phyloP scores from a whole-genome alignment of 106 monocot species.

The Amphibolis antarctica region DNA sequence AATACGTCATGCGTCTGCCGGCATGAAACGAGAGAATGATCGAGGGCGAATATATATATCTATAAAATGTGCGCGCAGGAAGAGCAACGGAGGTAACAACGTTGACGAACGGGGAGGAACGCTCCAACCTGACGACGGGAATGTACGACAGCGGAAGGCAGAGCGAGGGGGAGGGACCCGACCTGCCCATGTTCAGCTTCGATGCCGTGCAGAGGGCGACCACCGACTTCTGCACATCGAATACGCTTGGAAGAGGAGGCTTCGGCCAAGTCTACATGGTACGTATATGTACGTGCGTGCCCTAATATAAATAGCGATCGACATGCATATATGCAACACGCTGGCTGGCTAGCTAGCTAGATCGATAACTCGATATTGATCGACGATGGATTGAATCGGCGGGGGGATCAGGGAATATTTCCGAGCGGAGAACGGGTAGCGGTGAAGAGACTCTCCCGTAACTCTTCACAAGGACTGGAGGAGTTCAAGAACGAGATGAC shows the following conservation, averaged over 20 bases:
- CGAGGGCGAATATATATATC: too few species aligned
- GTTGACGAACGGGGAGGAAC: too few species aligned
- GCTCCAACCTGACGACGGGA: too few species aligned
- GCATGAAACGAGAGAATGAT: too few species aligned
- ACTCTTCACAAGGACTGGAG: slow-evolving; percentile 3
- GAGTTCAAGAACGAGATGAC: slow-evolving; percentile 20
- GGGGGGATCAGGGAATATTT: slow-evolving; percentile 9
- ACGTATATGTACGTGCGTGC: neutral
- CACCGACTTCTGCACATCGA: slow-evolving; percentile 1
- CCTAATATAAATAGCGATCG: neutral
- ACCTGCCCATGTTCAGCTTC: slow-evolving; percentile 5
- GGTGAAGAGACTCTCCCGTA: slow-evolving; percentile 6
- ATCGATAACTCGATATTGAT: too few species aligned
- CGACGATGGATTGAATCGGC: too few species aligned
- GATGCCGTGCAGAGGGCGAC: neutral
- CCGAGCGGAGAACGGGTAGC: slow-evolving; percentile 5
- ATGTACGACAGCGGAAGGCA: too few species aligned
- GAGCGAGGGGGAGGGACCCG: neutral
- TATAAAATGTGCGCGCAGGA: too few species aligned
- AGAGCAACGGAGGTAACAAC: too few species aligned
- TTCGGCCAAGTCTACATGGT: slow-evolving; percentile 14
- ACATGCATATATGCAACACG: too few species aligned
- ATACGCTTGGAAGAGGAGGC: slow-evolving; percentile 9
- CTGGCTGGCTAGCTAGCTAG: too few species aligned
- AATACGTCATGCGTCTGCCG: too few species aligned